A percentile compares a stretch with the other conserved stretches of the same genome.
Conservation (phyloP, 1,284 basidiomycete genomes). For the Cutaneotrichosporon sp. region DNA sequence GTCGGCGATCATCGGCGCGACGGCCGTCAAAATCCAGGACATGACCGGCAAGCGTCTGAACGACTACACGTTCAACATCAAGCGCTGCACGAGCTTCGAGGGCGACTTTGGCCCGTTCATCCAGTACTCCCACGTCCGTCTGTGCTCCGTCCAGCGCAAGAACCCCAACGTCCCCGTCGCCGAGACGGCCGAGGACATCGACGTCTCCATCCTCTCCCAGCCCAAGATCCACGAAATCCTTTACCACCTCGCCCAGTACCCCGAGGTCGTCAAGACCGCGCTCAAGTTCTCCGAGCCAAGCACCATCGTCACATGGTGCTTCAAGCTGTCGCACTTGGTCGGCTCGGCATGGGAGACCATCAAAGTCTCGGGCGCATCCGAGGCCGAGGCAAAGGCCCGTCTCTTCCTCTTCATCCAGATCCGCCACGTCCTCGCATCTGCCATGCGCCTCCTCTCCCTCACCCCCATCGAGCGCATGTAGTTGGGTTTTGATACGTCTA, state of each 20-base stretch:
- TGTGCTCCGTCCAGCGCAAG: slow-evolving; percentile 88
- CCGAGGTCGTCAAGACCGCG: slow-evolving; percentile 81
- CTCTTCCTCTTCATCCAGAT: slow-evolving; percentile 87
- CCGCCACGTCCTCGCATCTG: slow-evolving; percentile 77
- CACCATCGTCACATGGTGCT: slow-evolving; percentile 63
- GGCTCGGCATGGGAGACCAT: slow-evolving; percentile 49
- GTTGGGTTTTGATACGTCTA: no score
- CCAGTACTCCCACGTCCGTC: slow-evolving; percentile 93
- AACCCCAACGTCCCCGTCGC: slow-evolving; percentile 79
- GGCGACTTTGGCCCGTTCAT: slow-evolving; percentile 93
- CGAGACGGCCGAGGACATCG: slow-evolving; percentile 60
- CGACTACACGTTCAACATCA: slow-evolving; percentile 94
- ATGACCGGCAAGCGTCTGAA: slow-evolving; percentile 94
- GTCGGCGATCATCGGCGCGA: slow-evolving; percentile 83
- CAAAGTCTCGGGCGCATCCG: slow-evolving; percentile 70
- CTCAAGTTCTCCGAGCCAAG: slow-evolving; percentile 83
- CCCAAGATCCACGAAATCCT: slow-evolving; percentile 80
- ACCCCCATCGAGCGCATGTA: slow-evolving; percentile 89
- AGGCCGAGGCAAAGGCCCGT: slow-evolving; percentile 72
- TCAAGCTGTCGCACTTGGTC: slow-evolving; percentile 49
- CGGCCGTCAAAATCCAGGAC: slow-evolving; percentile 97
- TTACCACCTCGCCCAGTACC: slow-evolving; percentile 81
- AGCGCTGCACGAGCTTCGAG: slow-evolving; percentile 92
- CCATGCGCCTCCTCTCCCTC: slow-evolving; percentile 83
- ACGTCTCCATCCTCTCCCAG: slow-evolving; percentile 63